Evolutionary conservation across 1,284 basidiomycete species (phyloP), one percentile per base, ranked within the genome.

Genomic region (Microbotryum scabiosae): DNA sequence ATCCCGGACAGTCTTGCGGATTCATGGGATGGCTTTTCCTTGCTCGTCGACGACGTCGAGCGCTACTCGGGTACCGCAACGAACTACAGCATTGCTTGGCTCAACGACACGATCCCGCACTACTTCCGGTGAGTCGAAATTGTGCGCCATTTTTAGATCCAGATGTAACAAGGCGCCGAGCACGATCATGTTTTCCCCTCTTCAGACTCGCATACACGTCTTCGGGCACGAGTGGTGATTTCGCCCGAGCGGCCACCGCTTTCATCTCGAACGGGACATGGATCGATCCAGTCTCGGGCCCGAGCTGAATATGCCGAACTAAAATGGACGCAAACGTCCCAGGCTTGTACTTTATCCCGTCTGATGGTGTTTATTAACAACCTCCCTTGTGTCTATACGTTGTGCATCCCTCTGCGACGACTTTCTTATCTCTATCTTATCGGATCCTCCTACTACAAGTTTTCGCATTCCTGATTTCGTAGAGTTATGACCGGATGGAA

Each of bases 1-100:
- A 78, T 87, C n/a, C 73, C 76, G 0, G 74, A 80, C 0, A 73
- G 77, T 12, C 67, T 73, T 28, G 55, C 70, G 56, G 62, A 68
- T 6, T 5, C 26, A 2, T 75, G 77, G 60, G 79, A 78, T n/a
- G 85, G 85, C 1, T 90, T 88, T 70, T 77, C 83, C 1, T 79
- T 93, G 44, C 79, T 93, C 10, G 81, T 93, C 9, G 88, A 93
- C 72, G 90, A 92, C 69, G 89, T 93, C 0, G 82, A 90, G 71
- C 80, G 85, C 61, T 90, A 85, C 71, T 73, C 78, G 21, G 87
- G 89, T 5, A 71, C 76, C 3, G 82, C 79, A 6, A 77, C 86
- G 53, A 86, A 85, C 67, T 87, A 81, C 71, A 82, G 83, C 4
- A 76, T 90, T n/a, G 79, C 79, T 18, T 78, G 79, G 5, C 78